A percentile compares a stretch with the other conserved stretches of the same genome.
Conservation (phyloP, 2,329 filamentous ascomycete species). For the Claviceps digitariae region DNA sequence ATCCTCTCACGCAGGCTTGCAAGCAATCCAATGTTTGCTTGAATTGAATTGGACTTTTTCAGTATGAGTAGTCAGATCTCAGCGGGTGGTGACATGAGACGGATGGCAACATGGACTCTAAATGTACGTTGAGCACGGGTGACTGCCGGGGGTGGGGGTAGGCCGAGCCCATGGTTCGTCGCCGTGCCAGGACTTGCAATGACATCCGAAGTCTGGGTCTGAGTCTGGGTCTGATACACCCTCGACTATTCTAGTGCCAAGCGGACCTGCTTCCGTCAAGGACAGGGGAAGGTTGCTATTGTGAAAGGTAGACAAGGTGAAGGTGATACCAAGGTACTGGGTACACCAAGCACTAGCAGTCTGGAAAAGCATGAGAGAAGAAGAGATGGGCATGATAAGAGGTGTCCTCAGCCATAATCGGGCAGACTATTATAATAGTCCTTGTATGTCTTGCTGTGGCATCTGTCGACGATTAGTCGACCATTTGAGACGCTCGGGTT, state of each 20-base stretch:
- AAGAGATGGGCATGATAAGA: background rate
- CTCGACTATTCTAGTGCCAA: background rate
- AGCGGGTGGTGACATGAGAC: conserved; percentile 1
- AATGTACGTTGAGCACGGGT: background rate
- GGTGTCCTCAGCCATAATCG: background rate
- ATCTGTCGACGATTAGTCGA: background rate
- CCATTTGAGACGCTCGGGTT: background rate
- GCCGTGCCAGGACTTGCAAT: background rate
- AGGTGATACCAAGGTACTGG: background rate
- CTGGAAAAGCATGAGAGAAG: too few relatives aligned
- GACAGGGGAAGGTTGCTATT: background rate
- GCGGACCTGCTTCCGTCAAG: background rate
- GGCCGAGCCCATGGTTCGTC: background rate
- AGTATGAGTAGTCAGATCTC: conserved; percentile 1
- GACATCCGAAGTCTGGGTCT: background rate
- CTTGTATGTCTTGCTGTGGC: background rate
- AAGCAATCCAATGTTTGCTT: background rate
- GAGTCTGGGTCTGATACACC: background rate
- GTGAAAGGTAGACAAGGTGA: background rate
- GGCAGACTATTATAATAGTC: too few relatives aligned
- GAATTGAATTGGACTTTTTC: background rate
- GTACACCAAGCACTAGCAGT: background rate
- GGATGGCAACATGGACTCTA: background rate
- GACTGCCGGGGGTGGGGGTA: background rate
- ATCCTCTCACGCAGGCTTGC: background rate